These are phyloP conservation scores for Russula sp. DNA, from an alignment of 768 basidiomycete genomes.

Conservation along the genomic window DNA sequence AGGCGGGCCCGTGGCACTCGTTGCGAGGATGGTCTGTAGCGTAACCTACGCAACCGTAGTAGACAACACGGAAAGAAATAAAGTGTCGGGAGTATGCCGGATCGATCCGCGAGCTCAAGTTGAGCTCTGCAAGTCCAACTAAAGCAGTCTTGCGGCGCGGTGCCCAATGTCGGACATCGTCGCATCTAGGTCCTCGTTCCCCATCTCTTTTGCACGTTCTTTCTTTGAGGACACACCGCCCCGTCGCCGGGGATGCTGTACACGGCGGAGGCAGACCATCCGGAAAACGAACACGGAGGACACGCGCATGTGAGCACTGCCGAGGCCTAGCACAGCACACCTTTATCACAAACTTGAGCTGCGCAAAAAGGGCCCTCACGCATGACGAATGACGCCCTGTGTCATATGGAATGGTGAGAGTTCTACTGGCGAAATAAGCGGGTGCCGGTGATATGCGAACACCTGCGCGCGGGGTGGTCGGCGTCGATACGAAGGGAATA, in stretches of 20 bases:
- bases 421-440: too few species aligned
- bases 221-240: constrained; percentile 74
- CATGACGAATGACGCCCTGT: too few species aligned
- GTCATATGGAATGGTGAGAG: too few species aligned
- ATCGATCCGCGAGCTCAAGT: constrained; percentile 35
- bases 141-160: neutral
- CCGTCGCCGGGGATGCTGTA: constrained; percentile 62
- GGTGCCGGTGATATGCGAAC: too few species aligned
- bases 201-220: constrained; percentile 24
- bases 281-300: constrained; percentile 66
- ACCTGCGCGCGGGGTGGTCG: too few species aligned
- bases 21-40: constrained; percentile 16
- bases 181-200: neutral
- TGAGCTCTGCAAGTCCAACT: constrained; percentile 8
- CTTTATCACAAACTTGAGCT: constrained; percentile 48
- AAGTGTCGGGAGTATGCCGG: constrained; percentile 65
- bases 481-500: too few species aligned
- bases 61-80: constrained; percentile 58
- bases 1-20: constrained; percentile 11
- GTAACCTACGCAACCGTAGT: constrained; percentile 1
- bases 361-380: too few species aligned
- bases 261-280: constrained; percentile 66
- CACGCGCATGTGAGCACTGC: constrained; percentile 52
- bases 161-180: constrained; percentile 26
- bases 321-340: constrained; percentile 59